These are phyloP conservation scores for Emericellopsis cladophorae DNA, from an alignment of 2,329 filamentous ascomycete genomes.

Conservation along the genomic window DNA sequence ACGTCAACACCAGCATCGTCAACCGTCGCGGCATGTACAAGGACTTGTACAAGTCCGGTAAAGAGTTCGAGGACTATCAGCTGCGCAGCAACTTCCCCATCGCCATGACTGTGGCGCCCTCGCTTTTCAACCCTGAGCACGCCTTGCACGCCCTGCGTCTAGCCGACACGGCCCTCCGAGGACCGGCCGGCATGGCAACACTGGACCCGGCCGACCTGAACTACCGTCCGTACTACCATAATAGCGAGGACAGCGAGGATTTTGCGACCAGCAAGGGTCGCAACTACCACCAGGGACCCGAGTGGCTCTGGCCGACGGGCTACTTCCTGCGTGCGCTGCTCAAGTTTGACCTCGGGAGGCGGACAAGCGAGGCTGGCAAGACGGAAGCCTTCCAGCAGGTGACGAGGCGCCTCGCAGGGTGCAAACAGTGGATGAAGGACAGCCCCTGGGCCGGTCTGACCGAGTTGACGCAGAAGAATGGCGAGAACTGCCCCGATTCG, in stretches of 20 bases:
- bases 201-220: conserved; percentile 86
- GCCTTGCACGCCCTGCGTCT: conserved; percentile 70
- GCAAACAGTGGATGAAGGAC: conserved; percentile 70
- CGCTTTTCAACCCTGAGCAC: conserved; percentile 68
- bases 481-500: conserved; percentile 75
- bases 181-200: conserved; percentile 89
- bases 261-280: conserved; percentile 88
- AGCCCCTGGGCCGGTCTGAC: conserved; percentile 83
- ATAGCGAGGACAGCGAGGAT: conserved; percentile 83
- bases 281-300: conserved; percentile 96
- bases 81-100: conserved; percentile 89
- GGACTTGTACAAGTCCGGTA: conserved; percentile 85
- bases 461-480: conserved; percentile 85
- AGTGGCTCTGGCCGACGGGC: conserved; percentile 96
- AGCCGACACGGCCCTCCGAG: conserved; percentile 68
- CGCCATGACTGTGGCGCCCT: conserved; percentile 86
- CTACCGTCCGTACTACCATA: conserved; percentile 90
- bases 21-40: conserved; percentile 97
- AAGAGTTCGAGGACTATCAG: conserved; percentile 96
- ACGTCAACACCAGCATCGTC: conserved; percentile 66
- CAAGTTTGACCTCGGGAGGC: conserved; percentile 73
- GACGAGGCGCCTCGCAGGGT: conserved; percentile 67
- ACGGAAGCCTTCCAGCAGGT: conserved; percentile 93
- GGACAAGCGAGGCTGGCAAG: conserved; percentile 45
- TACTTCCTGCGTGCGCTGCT: conserved; percentile 89